A percentile compares a stretch with the other conserved stretches of the same genome.
Evolutionary conservation across 2,329 filamentous ascomycete species (phyloP).

Genomic region (Thelonectria rubi): DNA sequence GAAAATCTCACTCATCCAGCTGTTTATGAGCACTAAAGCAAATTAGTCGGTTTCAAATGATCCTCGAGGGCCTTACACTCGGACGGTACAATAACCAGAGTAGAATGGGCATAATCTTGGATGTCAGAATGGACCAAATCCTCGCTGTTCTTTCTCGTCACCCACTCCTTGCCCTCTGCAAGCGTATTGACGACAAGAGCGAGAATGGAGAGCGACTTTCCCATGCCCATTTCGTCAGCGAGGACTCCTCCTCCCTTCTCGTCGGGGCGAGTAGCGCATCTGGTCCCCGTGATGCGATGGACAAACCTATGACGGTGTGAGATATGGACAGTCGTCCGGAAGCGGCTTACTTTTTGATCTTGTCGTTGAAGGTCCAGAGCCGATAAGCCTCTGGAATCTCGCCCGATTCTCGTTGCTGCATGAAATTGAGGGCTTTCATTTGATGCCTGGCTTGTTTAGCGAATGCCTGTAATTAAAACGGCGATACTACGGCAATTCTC

Average conservation of each 20-base stretch:
- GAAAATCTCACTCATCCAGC: slow-evolving; percentile 52
- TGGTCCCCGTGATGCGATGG: slow-evolving; percentile 52
- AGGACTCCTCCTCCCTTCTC: slow-evolving; percentile 58
- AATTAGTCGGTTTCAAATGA: background rate
- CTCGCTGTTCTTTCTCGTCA: slow-evolving; percentile 33
- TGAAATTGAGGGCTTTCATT: slow-evolving; percentile 49
- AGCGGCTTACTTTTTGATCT: no score
- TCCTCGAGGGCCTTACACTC: slow-evolving; percentile 43
- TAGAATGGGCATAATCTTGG: slow-evolving; percentile 47
- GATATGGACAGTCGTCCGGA: background rate
- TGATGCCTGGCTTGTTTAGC: slow-evolving; percentile 47
- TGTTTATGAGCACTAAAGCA: slow-evolving; percentile 50
- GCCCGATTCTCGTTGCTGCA: slow-evolving; percentile 51
- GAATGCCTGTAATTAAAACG: no score
- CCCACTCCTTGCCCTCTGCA: slow-evolving; percentile 49
- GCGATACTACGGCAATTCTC: background rate
- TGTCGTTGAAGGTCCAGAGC: slow-evolving; percentile 41
- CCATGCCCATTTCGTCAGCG: slow-evolving; percentile 70
- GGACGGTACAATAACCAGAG: slow-evolving; percentile 57
- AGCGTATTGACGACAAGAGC: slow-evolving; percentile 57
- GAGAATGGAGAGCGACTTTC: slow-evolving; percentile 64
- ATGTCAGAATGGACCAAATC: slow-evolving; percentile 27
- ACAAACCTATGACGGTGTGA: slow-evolving; percentile 41
- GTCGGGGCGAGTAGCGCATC: slow-evolving; percentile 40
- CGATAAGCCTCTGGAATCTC: slow-evolving; percentile 42